Base-by-base conservation (phyloP, 495 filamentous ascomycete genomes). In the Penicillium tannophilum region DNA sequence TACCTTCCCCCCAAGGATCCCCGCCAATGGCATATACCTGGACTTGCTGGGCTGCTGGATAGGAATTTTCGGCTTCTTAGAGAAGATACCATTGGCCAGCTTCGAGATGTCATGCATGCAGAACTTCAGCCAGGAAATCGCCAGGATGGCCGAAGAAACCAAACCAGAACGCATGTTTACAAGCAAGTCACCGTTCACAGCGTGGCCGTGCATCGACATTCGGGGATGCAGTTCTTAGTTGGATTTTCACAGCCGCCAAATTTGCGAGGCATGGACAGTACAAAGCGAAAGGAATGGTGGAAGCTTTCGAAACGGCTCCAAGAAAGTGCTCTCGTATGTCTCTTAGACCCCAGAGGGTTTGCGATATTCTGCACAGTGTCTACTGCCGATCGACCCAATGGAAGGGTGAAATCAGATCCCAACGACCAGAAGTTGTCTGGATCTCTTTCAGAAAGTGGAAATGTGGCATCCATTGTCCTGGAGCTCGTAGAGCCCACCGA, bases 51-150 rank as follows among this genome's bases (percentile, higher is more conserved):
- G 1, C 71, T 87, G 3, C 65, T 90, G 33, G 54, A 56, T n/a
- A 23, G 30, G 19, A 82, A 89, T 56, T 90, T 90, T 58, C 79
- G 88, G 17, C 77, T 91, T 4, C 70, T 90, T 7, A 76, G 87
- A 24, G 28, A 56, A 26, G 54, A 56, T n/a, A 56, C 20, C 2
- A 39, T 56, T 6, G 44, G 54, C 20, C 83, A 83, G 60, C 74
- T 90, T 3, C 72, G 83, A 44, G 85, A 90, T 63, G 79, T 80
- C 6, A 46, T 55, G 1, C 42, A 47, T 16, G 42, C 41, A 9
- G 42, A 47, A n/a, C 53, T 55, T 14, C 53, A 55, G 24, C 28
- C 20, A 12, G 30, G 47, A 19, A 39, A 6, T 0, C 28, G 24
- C 26, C 30, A 23, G 10, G 6, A 76, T 88, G 6, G 6, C 14